Evolutionary conservation across 2,329 filamentous ascomycete species (phyloP), one percentile per base, ranked within the genome.

Genomic region (Fonsecaea monophora): DNA sequence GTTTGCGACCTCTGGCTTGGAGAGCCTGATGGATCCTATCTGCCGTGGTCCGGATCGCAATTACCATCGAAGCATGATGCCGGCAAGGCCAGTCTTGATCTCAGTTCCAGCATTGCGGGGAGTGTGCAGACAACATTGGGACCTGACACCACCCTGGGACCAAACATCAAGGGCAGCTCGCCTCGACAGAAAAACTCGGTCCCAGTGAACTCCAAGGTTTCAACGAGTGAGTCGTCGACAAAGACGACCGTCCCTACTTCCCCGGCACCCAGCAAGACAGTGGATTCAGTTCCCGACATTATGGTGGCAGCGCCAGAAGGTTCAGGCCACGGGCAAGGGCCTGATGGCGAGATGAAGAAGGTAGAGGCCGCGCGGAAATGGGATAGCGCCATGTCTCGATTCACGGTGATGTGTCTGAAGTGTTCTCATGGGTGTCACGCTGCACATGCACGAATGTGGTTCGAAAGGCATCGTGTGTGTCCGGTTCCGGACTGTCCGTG

Each of bases 341-440:
- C 40, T 35, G 60, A 70, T 25, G 13, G 53, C 32, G 61, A 65
- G 59, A 53, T 34, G 56, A 34, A 58, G 55, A 57, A 48, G 53
- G 61, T 57, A 38, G 68, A 70, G 57, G 35, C 65, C 34, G 60
- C 56, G 13, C 21, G 37, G 53, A 65, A 56, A 54, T 74, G 76
- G 35, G 84, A 86, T 68, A 64, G 80, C 6, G 54, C 63, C 7
- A 83, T 88, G 80, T 81, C 81, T 15, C 79, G 83, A 61, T 83
- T 87, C 71, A 81, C 88, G 69, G 84, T 84, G 4, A 87, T 89
- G 72, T 90, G 87, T 73, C 85, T 86, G 71, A 83, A 81, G 66
- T 90, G 87, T 74, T 85, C 85, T 70, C 87, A 90, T 78, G 87
- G 86, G 0, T 88, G 85, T 71, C 87, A 90, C 78, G 86, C 85